Base-by-base conservation (phyloP, 257 asterid genomes). In the Gentiana macrophylla region DNA sequence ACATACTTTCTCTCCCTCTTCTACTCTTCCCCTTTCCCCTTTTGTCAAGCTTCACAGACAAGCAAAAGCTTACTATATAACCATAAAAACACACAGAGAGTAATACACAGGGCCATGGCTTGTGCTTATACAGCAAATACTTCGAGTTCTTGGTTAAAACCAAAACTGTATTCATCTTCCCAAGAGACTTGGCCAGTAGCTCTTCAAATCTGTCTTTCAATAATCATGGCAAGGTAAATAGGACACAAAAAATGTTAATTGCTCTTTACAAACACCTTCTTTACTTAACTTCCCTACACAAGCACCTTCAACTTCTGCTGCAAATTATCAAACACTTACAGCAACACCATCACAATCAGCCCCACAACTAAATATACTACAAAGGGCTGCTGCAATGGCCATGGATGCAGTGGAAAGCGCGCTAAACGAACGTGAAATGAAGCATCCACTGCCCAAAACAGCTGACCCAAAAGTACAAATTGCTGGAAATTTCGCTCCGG, bases 401-500 rank as follows among this genome's bases (percentile, higher is more conserved):
- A 69, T 91, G 3, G 94, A 91, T 46, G 90, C 84, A 0, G 84
- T 91, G 4, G 98, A 91, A 67, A 55, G 34, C 24, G 86, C 81
- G 8, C 57, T 91, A 13, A 91, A 83, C 2, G 68, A 71, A 8
- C 82, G 72, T 36, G 98, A 91, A 57, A 79, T 79, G 50, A 58
- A 77, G 12, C 84, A 70, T 48, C 90, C 98, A 7, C 59, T 91
- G 15, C 96, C 98, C 0, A 92, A 83, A 70, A 92, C 97, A 0
- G 93, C 97, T 6, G 97, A 92, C 69, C 98, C 98, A 2, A 8
- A 64, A 0, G 82, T 87, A 57, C 98, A 92, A 53, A 87, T 92
- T 62, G 71, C 97, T 58, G 98, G 98, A 0, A 92, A 88, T 55
- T 92, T 92, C 56, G 79, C 97, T 3, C 98, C 98, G 35, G 98